Conservation (phyloP, 306 rosid species). For the Malus domestica region DNA sequence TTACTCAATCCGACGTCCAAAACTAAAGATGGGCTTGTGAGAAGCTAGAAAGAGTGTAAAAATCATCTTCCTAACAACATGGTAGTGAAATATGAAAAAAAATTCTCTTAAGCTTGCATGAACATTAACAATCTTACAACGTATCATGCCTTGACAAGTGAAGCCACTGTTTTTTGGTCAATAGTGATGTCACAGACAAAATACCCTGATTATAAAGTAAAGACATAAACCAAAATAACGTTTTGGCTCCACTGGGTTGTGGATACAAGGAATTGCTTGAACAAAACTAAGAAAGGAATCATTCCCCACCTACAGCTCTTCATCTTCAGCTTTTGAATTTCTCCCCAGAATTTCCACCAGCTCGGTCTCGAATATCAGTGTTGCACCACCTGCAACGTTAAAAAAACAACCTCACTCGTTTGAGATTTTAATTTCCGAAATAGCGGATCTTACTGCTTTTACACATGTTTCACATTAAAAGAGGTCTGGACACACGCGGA, state of each 20-base stretch:
- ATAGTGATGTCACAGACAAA: background rate
- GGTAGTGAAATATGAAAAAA: too few species aligned
- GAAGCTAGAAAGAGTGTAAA: too few species aligned
- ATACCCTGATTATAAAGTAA: background rate
- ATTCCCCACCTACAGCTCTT: slow-evolving; percentile 16
- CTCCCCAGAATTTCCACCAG: slow-evolving; percentile 79
- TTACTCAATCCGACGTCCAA: too few species aligned
- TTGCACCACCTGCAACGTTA: slow-evolving; percentile 74
- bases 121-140: too few species aligned
- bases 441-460: background rate
- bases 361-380: slow-evolving; percentile 88
- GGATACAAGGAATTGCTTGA: background rate
- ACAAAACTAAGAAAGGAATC: background rate
- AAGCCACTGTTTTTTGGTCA: background rate
- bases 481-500: slow-evolving; percentile 1
- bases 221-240: background rate
- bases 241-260: background rate
- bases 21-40: too few species aligned
- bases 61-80: too few species aligned
- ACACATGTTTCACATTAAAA: slow-evolving; percentile 2
- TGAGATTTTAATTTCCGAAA: background rate
- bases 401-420: background rate
- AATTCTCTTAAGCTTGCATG: background rate
- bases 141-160: background rate
- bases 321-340: slow-evolving; percentile 15